Base-by-base conservation (phyloP, 495 filamentous ascomycete species). In the Aspergillus diversus region DNA sequence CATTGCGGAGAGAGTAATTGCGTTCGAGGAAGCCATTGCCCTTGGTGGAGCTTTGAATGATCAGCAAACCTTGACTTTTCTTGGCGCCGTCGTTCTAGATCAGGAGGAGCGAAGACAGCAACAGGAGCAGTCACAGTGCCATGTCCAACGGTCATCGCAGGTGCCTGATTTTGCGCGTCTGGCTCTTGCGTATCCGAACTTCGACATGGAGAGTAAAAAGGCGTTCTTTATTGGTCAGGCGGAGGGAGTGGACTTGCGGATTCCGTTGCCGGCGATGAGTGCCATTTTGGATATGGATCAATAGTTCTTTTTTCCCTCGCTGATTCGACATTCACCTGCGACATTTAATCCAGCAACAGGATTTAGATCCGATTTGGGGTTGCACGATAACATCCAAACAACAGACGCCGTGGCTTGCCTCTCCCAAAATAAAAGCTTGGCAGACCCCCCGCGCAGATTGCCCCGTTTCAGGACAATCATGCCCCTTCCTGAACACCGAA, bases 1-100 rank as follows among this genome's bases (percentile, higher is more conserved):
- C 2, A 81, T 87, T 61, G 83, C 78, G 9, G 77, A 81, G 61
- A 82, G 82, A 73, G 72, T 88, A 61, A 78, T 85, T 60, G 73
- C 75, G 9, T 74, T 86, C 27, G 87, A 90, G 64, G 87, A 90
- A 48, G 15, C 39, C 4, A 17, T 55, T 0, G 57, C 57, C 11
- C 12, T 39, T 16, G 50, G 39, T 39, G 42, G 4, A 0, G 15
- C 9, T 13, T 34, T 34, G 43, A 42, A 34, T 1, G 13, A 27
- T 39, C 11, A 39, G 3, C 37, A 39, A 13, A 39, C 1, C 37
- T 13, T 39, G 7, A 13, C 12, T 7, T 33, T 43, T 57, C 16
- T 46, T 37, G 31, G 42, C 4, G 6, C 43, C 42, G 21, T 39
- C 39, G 21, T 31, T 31, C 9, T 37, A 7, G 48, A 33, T 13